Percentiles rank a stretch among this genome's conserved stretches.
These are phyloP conservation scores for Biancaea sappan DNA, from an alignment of 306 rosid genomes.

Conservation along the genomic window DNA sequence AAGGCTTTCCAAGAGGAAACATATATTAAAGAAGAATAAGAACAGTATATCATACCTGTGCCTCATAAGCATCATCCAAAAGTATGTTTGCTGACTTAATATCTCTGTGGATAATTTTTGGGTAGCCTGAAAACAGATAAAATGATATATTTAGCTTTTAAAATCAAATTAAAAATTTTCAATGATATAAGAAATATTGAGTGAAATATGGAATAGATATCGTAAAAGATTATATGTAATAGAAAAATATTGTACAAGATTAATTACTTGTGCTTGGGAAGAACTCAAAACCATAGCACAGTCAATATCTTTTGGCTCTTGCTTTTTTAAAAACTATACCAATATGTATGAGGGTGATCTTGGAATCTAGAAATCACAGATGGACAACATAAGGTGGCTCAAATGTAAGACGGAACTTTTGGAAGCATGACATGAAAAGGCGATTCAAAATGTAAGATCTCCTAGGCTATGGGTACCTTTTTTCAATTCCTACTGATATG, in stretches of 20 bases:
- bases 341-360: background rate
- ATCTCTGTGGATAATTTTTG: conserved; percentile 95
- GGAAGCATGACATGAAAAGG: background rate
- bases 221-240: too few relatives aligned
- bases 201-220: conserved; percentile 9
- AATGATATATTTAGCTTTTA: conserved; percentile 40
- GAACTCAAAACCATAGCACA: background rate
- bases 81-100: conserved; percentile 95
- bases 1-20: background rate
- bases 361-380: background rate
- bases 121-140: conserved; percentile 73
- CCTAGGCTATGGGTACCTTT: background rate
- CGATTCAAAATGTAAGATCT: background rate
- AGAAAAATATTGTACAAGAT: background rate
- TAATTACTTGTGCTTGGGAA: conserved; percentile 3
- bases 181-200: background rate
- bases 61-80: conserved; percentile 77
- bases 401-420: background rate
- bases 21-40: background rate
- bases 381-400: background rate
- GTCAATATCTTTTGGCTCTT: background rate
- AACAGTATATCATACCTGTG: conserved; percentile 52
- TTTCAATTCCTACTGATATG: background rate
- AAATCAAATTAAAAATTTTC: background rate
- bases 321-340: background rate